Percentiles rank a stretch among this genome's conserved stretches.
Conservation (phyloP, 805 yeast species). For the Danielia oregonensis region DNA sequence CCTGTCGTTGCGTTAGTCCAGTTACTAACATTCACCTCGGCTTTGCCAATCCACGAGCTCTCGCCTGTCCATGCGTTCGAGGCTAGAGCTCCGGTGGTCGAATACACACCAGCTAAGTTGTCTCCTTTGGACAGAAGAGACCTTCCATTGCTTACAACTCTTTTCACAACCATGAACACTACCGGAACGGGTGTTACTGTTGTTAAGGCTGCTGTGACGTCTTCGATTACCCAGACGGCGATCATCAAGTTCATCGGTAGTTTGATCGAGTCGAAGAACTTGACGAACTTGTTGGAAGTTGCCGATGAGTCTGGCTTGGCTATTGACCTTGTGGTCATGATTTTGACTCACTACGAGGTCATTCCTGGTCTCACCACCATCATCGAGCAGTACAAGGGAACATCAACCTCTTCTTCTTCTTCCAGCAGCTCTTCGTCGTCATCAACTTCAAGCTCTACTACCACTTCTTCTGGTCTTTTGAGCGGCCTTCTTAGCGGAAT, state of each 20-base stretch:
- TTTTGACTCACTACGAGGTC: constrained; percentile 17
- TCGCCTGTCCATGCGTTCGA: constrained; percentile 1
- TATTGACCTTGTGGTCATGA: constrained; percentile 21
- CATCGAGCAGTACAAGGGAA: constrained; percentile 10
- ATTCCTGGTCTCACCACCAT: constrained; percentile 16
- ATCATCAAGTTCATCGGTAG: constrained; percentile 21
- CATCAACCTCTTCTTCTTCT: not conserved
- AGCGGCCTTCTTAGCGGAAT: constrained; percentile 6
- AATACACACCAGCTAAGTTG: not conserved
- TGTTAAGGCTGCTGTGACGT: constrained; percentile 19
- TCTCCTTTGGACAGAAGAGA: constrained; percentile 10
- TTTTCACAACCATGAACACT: constrained; percentile 19
- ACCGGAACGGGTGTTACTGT: constrained; percentile 20
- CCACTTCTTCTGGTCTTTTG: constrained; percentile 5
- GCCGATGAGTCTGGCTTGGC: constrained; percentile 26
- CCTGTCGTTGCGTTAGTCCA: constrained; percentile 7
- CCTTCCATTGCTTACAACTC: constrained; percentile 19
- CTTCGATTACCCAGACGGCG: constrained; percentile 23
- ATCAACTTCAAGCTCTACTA: not conserved
- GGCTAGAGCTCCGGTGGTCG: constrained; percentile 2
- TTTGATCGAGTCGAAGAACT: constrained; percentile 19
- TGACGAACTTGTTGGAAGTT: constrained; percentile 18
- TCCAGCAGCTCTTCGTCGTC: constrained; percentile 1
- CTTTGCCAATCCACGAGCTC: constrained; percentile 8
- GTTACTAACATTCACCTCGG: constrained; percentile 4